Base-by-base conservation (phyloP, 1,139 yeast genomes). In the Petasospora fabianii region DNA sequence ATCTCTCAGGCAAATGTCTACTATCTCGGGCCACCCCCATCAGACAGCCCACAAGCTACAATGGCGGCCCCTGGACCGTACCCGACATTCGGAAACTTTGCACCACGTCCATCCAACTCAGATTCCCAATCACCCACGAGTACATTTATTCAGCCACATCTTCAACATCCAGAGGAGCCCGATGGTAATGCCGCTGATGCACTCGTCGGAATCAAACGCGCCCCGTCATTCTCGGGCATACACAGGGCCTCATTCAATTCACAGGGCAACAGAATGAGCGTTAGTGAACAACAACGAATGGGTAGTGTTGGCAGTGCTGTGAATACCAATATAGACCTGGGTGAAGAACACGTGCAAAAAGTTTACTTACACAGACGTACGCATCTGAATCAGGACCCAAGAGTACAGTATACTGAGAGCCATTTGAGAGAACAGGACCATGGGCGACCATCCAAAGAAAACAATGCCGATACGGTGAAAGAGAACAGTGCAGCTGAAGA, bases 1-100 rank as follows among this genome's bases (percentile, higher is more conserved):
- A 27, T 29, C 18, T 35, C 45, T 4, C 45, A 42, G 30, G 36
- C 41, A 21, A 38, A 34, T 22, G 42, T 42, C n/a, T 42, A 42
- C 33, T 42, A 38, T 36, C 20, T 36, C 15, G 36, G 35, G 18
- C 41, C 34, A 15, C 34, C 32, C 14, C 34, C 22, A 20, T 10
- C 34, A 33, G 31, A 26, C 28, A 24, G 18, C n/a, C n/a, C n/a
- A n/a, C n/a, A n/a, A n/a, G n/a, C n/a, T n/a, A n/a, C n/a, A n/a
- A n/a, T n/a, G n/a, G n/a, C n/a, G n/a, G n/a, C n/a, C n/a, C n/a
- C n/a, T n/a, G n/a, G n/a, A n/a, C n/a, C n/a, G 19, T 22, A 22
- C 20, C 34, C 26, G 13, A 21, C 18, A 5, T 15, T 9, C 13
- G 17, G 18, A 5, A 26, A 26, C 29, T 15, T 26, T 17, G 17